Evolutionary conservation across 768 basidiomycete genomes (phyloP), one percentile per base, ranked within the genome.

Genomic region (Baorangia bicolor): DNA sequence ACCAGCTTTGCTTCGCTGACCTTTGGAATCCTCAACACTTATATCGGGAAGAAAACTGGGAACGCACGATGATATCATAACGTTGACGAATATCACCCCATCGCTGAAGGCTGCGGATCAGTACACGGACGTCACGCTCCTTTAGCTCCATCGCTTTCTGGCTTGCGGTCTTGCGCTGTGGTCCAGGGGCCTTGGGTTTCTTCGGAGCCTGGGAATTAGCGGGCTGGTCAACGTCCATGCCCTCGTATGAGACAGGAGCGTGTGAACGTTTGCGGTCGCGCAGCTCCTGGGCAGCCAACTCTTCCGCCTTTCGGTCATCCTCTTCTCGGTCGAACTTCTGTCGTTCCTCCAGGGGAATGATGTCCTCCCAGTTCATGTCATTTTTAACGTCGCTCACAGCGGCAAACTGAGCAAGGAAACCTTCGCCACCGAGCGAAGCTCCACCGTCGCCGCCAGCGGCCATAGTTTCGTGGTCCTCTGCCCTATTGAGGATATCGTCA

Each of bases 291-390:
- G 87, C 76, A 46, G 76, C 80, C 55, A 86, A 67, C 56, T 93
- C 89, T 63, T 92, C 88, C 35, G 82, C 83, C 64, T 85, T 86
- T 55, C 82, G 79, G 55, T 87, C 80, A 57, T 88, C 87, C 56
- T 92, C 88, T 60, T 95, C 94, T 28, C 82, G 81, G 57, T 93
- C 93, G 41, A 88, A 84, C 69, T 84, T 86, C 71, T 88, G 85
- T 7, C 97, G 87, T 65, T 94, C 94, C 23, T 95, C 94, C 10
- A 90, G 70, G 18, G 97, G 97, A 64, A 99, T 98, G 72, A 99
- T 98, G 58, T 98, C 97, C 68, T 99, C 97, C 97, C 97, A 99
- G 66, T 73, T 93, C 85, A 96, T 94, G 75, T 98, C 96, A 69
- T 94, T 93, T 81, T 98, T 98, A 69, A 99, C 87, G 70, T 99